Percentiles rank a stretch among this genome's conserved stretches.
Evolutionary conservation across 2,329 filamentous ascomycete genomes (phyloP).

Genomic region (Colletotrichum tropicale): DNA sequence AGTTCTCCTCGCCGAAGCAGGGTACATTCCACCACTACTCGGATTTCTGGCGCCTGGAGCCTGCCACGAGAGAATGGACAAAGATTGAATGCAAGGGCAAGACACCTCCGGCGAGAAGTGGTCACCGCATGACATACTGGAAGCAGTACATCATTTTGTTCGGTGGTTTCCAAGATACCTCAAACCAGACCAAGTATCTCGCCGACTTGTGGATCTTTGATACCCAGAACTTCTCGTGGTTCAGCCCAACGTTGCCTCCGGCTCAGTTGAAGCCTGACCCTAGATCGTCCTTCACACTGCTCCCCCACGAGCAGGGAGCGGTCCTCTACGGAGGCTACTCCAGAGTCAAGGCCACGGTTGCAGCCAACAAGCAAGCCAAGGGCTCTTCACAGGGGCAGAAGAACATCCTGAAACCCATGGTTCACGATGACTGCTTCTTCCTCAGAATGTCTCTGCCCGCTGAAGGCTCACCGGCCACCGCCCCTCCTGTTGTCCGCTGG

Average conservation of each 20-base stretch:
- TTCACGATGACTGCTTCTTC: conserved; percentile 96
- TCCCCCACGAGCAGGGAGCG: conserved; percentile 89
- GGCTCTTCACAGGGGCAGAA: conserved; percentile 65
- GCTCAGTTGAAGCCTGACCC: conserved; percentile 89
- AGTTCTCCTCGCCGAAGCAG: conserved; percentile 96
- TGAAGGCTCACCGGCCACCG: conserved; percentile 67
- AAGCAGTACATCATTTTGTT: conserved; percentile 97
- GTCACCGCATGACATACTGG: conserved; percentile 94
- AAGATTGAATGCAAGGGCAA: conserved; percentile 83
- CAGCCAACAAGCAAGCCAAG: conserved; percentile 67
- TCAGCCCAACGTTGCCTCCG: conserved; percentile 74
- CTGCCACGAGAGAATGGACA: conserved; percentile 85
- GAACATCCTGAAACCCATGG: conserved; percentile 81
- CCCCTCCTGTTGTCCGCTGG: conserved; percentile 81
- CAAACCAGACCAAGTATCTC: conserved; percentile 91
- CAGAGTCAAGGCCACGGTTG: conserved; percentile 76
- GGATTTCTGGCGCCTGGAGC: conserved; percentile 95
- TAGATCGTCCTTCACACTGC: conserved; percentile 87
- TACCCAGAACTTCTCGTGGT: conserved; percentile 85
- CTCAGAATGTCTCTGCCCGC: conserved; percentile 78
- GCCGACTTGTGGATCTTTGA: conserved; percentile 97
- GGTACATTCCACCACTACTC: conserved; percentile 99
- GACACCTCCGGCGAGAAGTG: conserved; percentile 82
- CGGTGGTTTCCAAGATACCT: conserved; percentile 96
- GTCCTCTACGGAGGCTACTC: conserved; percentile 95